Conservation (phyloP, 1,284 basidiomycete species). For the Ustilago lituana region DNA sequence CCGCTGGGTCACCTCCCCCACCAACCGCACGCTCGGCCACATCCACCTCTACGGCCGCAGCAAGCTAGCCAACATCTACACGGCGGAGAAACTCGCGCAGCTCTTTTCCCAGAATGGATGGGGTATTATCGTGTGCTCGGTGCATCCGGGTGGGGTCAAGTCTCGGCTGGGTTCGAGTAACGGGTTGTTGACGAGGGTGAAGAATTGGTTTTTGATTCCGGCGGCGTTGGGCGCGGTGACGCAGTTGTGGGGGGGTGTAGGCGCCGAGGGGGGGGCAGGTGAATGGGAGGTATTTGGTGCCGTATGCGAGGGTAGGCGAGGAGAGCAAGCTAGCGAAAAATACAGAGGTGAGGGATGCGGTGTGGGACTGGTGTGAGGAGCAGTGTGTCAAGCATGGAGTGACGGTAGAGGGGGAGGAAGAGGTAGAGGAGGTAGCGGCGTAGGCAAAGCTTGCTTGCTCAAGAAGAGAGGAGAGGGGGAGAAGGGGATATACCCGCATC, state of each 20-base stretch:
- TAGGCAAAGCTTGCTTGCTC: too few species aligned
- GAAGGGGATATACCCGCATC: background rate
- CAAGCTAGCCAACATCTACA: slow-evolving; percentile 51
- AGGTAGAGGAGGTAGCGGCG: too few species aligned
- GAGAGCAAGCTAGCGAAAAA: slow-evolving; percentile 28
- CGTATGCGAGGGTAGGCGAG: slow-evolving; percentile 42
- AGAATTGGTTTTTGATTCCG: slow-evolving; percentile 31
- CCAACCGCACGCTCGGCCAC: slow-evolving; percentile 5
- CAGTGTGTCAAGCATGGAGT: slow-evolving; percentile 32
- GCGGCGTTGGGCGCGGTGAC: slow-evolving; percentile 45
- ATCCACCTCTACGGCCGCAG: slow-evolving; percentile 45
- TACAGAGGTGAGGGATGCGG: slow-evolving; percentile 3
- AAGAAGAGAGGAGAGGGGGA: background rate
- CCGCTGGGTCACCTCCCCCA: slow-evolving; percentile 17
- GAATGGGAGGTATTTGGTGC: slow-evolving; percentile 46
- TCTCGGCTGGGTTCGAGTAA: slow-evolving; percentile 11
- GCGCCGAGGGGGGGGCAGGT: slow-evolving; percentile 16
- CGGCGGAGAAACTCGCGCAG: slow-evolving; percentile 19
- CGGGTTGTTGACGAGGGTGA: slow-evolving; percentile 16
- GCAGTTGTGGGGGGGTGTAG: slow-evolving; percentile 43
- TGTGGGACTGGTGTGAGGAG: slow-evolving; percentile 48
- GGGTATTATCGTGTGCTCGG: slow-evolving; percentile 40
- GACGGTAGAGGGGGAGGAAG: background rate
- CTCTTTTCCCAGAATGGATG: slow-evolving; percentile 12
- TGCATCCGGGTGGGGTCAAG: slow-evolving; percentile 50